phyloP scores from a whole-genome alignment of 371 early-diverging fungal genomes.

The Zychaea mexicana region DNA sequence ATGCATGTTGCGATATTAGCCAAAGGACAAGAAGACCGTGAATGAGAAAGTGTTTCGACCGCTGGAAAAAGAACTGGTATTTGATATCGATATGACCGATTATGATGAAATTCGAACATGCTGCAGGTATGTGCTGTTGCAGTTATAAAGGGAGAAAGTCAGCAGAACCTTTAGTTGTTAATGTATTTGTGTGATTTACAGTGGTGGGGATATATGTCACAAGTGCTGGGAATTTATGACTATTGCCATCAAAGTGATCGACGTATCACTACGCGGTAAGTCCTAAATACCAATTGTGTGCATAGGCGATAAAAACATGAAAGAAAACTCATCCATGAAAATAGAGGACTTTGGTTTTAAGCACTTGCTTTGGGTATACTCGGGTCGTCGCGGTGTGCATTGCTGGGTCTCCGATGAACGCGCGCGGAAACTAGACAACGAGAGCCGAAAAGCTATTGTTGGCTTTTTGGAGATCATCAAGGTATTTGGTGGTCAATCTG shows the following conservation, averaged over 20 bases:
- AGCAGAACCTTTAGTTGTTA: too few relatives aligned
- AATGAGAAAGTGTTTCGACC: conserved; percentile 76
- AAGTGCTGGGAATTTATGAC: conserved; percentile 97
- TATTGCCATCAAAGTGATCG: conserved; percentile 87
- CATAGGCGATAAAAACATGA: not conserved
- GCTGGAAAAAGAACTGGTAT: conserved; percentile 93
- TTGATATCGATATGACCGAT: conserved; percentile 99
- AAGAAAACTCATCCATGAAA: not conserved
- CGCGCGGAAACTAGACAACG: conserved; percentile 77
- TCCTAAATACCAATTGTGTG: not conserved
- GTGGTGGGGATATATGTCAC: conserved; percentile 86
- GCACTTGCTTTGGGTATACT: conserved; percentile 95
- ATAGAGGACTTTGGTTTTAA: conserved; percentile 96
- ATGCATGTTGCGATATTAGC: too few relatives aligned
- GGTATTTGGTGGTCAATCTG: conserved; percentile 30
- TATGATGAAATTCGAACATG: conserved; percentile 97
- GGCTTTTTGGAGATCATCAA: conserved; percentile 84
- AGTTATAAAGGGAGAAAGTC: too few relatives aligned
- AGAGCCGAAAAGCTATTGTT: conserved; percentile 85
- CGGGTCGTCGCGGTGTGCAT: conserved; percentile 99
- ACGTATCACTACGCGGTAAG: conserved; percentile 69
- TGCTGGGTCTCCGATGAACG: conserved; percentile 98
- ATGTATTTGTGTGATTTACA: conserved; percentile 23
- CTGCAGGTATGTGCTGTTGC: conserved; percentile 83
- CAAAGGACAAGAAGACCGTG: conserved; percentile 79